These are phyloP conservation scores for Teunomyces gatunensis DNA, from an alignment of 805 yeast species.

Conservation along the genomic window DNA sequence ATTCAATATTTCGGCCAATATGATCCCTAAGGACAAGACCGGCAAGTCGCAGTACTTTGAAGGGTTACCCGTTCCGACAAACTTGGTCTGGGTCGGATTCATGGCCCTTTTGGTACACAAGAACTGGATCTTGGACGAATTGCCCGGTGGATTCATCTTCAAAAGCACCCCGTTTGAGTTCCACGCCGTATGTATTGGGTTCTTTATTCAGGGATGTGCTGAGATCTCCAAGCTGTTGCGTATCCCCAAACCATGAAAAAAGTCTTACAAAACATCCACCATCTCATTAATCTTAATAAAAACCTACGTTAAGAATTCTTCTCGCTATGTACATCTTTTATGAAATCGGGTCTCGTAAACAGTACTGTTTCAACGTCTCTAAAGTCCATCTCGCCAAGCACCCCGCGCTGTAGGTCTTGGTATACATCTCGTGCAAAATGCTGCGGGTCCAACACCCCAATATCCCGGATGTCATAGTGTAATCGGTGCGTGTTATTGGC, in stretches of 20 bases:
- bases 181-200: slow-evolving; percentile 66
- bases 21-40: slow-evolving; percentile 81
- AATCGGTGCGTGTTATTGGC: slow-evolving; percentile 31
- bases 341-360: slow-evolving; percentile 11
- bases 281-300: background rate
- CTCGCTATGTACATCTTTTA: background rate
- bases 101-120: slow-evolving; percentile 69
- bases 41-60: slow-evolving; percentile 93
- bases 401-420: slow-evolving; percentile 26
- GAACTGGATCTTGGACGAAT: slow-evolving; percentile 43
- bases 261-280: background rate
- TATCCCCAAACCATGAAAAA: slow-evolving; percentile 75
- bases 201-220: slow-evolving; percentile 79
- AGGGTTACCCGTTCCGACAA: slow-evolving; percentile 94
- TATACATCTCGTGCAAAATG: slow-evolving; percentile 29
- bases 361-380: slow-evolving; percentile 18
- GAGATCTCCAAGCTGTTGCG: slow-evolving; percentile 89
- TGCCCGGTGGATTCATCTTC: slow-evolving; percentile 68
- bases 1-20: slow-evolving; percentile 90
- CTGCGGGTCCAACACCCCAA: slow-evolving; percentile 41
- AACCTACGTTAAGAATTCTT: background rate
- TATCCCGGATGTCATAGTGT: slow-evolving; percentile 17
- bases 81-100: slow-evolving; percentile 66
- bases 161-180: slow-evolving; percentile 61
- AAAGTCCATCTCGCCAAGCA: slow-evolving; percentile 21